A percentile compares a stretch with the other conserved stretches of the same genome.
Conservation (phyloP, 108 stramenopile genomes). For the Seminavis robusta region DNA sequence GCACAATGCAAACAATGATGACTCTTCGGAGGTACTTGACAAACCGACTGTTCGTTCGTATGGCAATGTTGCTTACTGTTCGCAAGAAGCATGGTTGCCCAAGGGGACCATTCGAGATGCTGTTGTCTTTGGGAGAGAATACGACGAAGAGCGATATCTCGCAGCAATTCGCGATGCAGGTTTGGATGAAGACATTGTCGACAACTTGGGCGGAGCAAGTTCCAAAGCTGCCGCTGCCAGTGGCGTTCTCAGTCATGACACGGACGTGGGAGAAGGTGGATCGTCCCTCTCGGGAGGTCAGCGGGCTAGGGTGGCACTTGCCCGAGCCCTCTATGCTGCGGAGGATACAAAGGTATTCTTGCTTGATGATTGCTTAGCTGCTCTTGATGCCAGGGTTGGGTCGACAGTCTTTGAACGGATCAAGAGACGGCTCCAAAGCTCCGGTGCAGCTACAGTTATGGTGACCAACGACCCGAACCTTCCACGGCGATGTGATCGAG, state of each 20-base stretch:
- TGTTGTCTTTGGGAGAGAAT: conserved; percentile 77
- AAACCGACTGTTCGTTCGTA: conserved; percentile 38
- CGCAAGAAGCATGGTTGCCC: conserved; percentile 82
- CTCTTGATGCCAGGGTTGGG: conserved; percentile 72
- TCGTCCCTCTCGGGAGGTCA: conserved; percentile 87
- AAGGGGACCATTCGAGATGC: conserved; percentile 82
- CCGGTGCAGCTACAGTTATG: conserved; percentile 59
- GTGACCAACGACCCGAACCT: conserved; percentile 81
- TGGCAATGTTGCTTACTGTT: conserved; percentile 69
- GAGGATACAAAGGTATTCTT: conserved; percentile 55
- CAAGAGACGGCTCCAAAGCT: conserved; percentile 33
- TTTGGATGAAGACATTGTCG: conserved; percentile 61
- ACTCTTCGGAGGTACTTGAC: conserved; percentile 5
- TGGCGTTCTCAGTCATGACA: conserved; percentile 54
- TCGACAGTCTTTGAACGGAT: conserved; percentile 67
- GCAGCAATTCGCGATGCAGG: conserved; percentile 64
- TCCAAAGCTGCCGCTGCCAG: conserved; percentile 3
- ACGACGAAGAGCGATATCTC: conserved; percentile 59
- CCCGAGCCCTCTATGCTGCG: conserved; percentile 59
- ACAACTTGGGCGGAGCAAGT: not conserved
- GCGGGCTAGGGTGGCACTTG: conserved; percentile 88
- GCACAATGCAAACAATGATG: not conserved
- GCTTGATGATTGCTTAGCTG: conserved; percentile 60
- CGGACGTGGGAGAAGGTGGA: conserved; percentile 80
- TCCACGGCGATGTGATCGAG: conserved; percentile 72